Conservation (phyloP, 768 basidiomycete genomes). For the Suillus lakei region DNA sequence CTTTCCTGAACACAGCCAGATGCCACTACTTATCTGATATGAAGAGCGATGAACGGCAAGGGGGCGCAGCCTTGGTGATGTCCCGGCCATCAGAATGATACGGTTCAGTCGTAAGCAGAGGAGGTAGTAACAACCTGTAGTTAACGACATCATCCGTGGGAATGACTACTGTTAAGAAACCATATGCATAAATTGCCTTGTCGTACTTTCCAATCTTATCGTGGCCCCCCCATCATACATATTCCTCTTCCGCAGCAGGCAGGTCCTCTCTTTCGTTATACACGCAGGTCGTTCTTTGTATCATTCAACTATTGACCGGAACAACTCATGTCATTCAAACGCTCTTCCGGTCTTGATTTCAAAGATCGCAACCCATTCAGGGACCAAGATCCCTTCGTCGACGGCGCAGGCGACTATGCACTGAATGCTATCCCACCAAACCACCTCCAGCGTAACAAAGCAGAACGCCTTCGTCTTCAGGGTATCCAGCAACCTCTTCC, state of each 20-base stretch:
- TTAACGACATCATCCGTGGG: neutral
- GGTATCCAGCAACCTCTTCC: conserved; percentile 75
- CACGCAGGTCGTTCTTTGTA: conserved; percentile 32
- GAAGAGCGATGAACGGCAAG: neutral
- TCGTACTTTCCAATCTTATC: neutral
- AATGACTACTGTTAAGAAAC: neutral
- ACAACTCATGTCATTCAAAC: conserved; percentile 42
- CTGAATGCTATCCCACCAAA: conserved; percentile 28
- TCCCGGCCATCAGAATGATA: neutral
- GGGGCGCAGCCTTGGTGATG: neutral
- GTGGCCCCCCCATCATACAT: neutral
- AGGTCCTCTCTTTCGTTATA: conserved; percentile 26
- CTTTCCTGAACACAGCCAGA: neutral
- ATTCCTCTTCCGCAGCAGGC: conserved; percentile 23
- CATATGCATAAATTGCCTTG: neutral
- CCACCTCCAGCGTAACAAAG: conserved; percentile 82
- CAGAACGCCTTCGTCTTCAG: conserved; percentile 82
- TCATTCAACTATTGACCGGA: neutral
- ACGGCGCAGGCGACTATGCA: conserved; percentile 36
- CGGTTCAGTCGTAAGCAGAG: neutral
- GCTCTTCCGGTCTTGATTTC: conserved; percentile 71
- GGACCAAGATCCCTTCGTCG: conserved; percentile 54
- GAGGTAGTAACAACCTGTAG: neutral
- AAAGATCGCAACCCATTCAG: conserved; percentile 55
- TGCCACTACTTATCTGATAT: neutral